Conservation (phyloP, 768 basidiomycete species). For the Trametes coccinea region DNA sequence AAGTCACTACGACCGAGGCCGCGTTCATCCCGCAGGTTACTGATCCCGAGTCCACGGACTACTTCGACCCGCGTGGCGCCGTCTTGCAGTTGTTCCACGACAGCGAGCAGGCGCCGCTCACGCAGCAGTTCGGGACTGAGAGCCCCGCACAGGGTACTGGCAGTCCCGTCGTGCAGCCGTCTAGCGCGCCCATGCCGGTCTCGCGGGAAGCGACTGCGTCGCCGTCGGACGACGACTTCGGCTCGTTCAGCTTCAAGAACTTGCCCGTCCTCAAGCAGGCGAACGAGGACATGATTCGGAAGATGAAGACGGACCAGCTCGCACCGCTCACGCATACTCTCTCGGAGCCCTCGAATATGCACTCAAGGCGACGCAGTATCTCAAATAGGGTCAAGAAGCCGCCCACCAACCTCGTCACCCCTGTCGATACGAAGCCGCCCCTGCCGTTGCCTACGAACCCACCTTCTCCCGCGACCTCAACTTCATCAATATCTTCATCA, state of each 20-base stretch:
- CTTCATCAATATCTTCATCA: conserved; percentile 88
- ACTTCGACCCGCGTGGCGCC: conserved; percentile 96
- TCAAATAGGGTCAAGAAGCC: conserved; percentile 78
- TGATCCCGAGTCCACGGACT: conserved; percentile 99
- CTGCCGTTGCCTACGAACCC: conserved; percentile 70
- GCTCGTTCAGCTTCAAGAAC: conserved; percentile 98
- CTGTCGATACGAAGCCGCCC: conserved; percentile 44
- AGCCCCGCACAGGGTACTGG: conserved; percentile 32
- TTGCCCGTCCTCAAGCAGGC: conserved; percentile 94
- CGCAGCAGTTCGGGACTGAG: conserved; percentile 51
- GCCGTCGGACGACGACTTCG: conserved; percentile 86
- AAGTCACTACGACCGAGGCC: conserved; percentile 83
- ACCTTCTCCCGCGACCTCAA: conserved; percentile 90
- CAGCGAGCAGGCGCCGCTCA: conserved; percentile 64
- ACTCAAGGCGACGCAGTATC: conserved; percentile 75
- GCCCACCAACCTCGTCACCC: conserved; percentile 69
- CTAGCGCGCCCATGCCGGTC: conserved; percentile 37
- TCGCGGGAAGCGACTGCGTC: conserved; percentile 46
- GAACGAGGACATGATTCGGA: conserved; percentile 97
- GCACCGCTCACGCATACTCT: conserved; percentile 73
- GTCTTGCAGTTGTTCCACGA: conserved; percentile 90
- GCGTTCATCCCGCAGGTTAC: conserved; percentile 94
- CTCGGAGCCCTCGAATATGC: conserved; percentile 58
- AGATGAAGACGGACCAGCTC: conserved; percentile 90
- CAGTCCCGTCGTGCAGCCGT: conserved; percentile 29